phyloP scores from a whole-genome alignment of 2,329 filamentous ascomycete species.

The Thielaviopsis musarum region DNA sequence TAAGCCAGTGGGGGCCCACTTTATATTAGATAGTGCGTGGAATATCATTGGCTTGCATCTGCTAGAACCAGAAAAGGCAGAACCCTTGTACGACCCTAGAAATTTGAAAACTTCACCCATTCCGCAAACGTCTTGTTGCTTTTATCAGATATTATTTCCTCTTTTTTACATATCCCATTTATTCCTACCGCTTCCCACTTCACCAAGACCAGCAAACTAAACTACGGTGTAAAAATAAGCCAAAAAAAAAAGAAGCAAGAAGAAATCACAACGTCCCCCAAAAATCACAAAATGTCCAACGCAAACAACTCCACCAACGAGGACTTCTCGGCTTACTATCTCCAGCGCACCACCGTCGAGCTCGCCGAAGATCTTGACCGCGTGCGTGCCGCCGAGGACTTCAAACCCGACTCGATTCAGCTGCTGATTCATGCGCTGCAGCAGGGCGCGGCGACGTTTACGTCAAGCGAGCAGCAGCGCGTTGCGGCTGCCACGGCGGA shows the following conservation, averaged over 20 bases:
- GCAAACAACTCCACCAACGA: constrained; percentile 14
- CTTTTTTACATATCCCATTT: not conserved
- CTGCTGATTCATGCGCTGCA: constrained; percentile 51
- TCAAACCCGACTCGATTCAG: constrained; percentile 45
- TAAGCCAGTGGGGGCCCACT: too few relatives aligned
- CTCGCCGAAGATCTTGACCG: constrained; percentile 60
- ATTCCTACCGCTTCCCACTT: not conserved
- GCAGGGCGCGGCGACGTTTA: constrained; percentile 49
- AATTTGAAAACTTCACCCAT: not conserved
- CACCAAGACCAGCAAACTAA: not conserved
- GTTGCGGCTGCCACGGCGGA: constrained; percentile 8
- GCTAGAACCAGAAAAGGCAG: not conserved
- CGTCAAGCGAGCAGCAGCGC: constrained; percentile 24
- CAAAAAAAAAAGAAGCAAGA: not conserved
- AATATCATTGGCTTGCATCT: not conserved
- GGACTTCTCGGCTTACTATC: constrained; percentile 46
- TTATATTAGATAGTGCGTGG: not conserved
- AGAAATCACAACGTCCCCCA: not conserved
- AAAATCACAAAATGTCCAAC: not conserved
- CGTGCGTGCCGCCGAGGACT: constrained; percentile 52
- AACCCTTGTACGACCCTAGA: constrained; percentile 6
- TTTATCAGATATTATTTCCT: not conserved
- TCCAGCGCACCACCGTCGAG: constrained; percentile 51
- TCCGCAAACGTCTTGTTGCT: not conserved
- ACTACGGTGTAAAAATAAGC: too few relatives aligned